phyloP scores from a whole-genome alignment of 345 rosid genomes.

The Citrus cavaleriei region DNA sequence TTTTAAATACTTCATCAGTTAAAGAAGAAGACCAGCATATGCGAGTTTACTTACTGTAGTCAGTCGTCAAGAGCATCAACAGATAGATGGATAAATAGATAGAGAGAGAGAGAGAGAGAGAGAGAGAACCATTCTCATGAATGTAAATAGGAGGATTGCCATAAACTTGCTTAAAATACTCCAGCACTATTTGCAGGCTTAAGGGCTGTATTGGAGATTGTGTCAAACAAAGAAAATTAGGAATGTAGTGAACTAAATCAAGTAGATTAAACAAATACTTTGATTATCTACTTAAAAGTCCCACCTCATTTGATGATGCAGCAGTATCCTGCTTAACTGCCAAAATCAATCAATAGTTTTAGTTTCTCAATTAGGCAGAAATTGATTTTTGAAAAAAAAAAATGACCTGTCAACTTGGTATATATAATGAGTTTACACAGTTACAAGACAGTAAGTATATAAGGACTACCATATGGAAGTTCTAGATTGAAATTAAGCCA shows the following conservation, averaged over 20 bases:
- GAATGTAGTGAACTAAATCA: background rate
- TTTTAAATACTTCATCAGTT: background rate
- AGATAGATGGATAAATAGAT: too few relatives aligned
- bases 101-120: slow-evolving; percentile 16
- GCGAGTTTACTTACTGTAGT: background rate
- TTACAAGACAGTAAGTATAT: background rate
- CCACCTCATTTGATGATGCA: slow-evolving; percentile 16
- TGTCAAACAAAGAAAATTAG: background rate
- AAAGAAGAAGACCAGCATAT: background rate
- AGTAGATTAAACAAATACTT: background rate
- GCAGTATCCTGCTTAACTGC: slow-evolving; percentile 17
- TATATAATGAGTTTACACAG: background rate
- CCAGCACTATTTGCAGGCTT: slow-evolving; percentile 28
- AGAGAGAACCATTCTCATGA: slow-evolving; percentile 44
- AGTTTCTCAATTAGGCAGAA: background rate
- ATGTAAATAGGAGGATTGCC: slow-evolving; percentile 46
- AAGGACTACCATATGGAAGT: background rate
- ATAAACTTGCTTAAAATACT: slow-evolving; percentile 35
- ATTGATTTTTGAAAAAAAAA: background rate
- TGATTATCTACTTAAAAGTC: background rate
- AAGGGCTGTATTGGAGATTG: slow-evolving; percentile 34
- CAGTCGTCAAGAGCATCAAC: too few relatives aligned
- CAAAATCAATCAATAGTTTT: background rate
- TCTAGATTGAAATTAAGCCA: background rate
- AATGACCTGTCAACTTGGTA: background rate